Evolutionary conservation across 163 green algal genomes (phyloP).

Genomic region (Chlamydomonas reinhardtii): DNA sequence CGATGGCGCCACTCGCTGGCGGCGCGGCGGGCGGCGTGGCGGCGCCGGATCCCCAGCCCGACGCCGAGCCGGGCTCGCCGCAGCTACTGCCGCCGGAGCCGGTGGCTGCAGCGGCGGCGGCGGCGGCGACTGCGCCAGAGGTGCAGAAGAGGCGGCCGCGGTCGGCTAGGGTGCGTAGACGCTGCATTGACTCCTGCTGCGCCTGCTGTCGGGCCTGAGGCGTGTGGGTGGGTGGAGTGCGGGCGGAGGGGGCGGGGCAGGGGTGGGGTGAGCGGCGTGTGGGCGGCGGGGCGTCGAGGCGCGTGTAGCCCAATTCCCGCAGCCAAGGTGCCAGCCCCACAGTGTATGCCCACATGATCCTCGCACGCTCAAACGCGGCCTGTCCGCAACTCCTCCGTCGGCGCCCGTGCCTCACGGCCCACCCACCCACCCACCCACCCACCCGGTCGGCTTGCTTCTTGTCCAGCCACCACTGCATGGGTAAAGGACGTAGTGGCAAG

Average conservation of each 20-base stretch:
- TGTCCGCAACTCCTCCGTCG: too few relatives aligned
- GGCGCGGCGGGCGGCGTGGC: too few relatives aligned
- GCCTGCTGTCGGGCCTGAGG: not conserved
- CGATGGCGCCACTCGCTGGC: too few relatives aligned
- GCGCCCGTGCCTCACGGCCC: too few relatives aligned
- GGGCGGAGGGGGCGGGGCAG: too few relatives aligned
- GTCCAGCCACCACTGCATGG: not conserved
- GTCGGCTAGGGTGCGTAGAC: conserved; percentile 7
- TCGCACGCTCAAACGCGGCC: too few relatives aligned
- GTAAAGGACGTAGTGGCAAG: not conserved
- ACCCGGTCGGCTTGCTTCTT: not conserved
- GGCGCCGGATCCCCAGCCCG: too few relatives aligned
- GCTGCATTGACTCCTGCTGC: not conserved
- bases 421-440: not conserved
- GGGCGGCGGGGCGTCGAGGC: too few relatives aligned
- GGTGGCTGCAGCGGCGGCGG: not conserved
- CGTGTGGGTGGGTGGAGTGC: not conserved
- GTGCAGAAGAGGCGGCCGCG: not conserved
- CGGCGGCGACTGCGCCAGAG: not conserved
- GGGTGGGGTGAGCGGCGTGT: not conserved
- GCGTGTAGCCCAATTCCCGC: too few relatives aligned
- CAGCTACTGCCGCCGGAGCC: not conserved
- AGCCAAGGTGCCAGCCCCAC: too few relatives aligned
- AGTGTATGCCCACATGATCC: too few relatives aligned
- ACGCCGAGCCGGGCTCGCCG: too few relatives aligned